A percentile compares a stretch with the other conserved stretches of the same genome.
phyloP scores from a whole-genome alignment of 768 basidiomycete genomes.

The Dioszegia aurantiaca region DNA sequence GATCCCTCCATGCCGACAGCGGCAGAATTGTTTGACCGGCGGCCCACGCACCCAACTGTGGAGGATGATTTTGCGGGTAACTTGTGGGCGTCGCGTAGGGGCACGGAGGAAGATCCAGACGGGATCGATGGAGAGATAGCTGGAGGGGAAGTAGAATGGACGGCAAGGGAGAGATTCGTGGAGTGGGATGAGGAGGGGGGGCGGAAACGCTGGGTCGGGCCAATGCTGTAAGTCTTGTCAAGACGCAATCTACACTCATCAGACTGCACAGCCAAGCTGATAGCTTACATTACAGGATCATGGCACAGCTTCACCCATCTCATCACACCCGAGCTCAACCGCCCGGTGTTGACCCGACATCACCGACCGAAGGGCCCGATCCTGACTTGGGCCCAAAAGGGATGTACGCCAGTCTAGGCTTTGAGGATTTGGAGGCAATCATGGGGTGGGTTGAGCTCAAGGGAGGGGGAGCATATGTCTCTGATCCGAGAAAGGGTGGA shows the following conservation, averaged over 20 bases:
- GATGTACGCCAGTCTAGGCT: slow-evolving; percentile 47
- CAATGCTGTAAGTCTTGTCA: slow-evolving; percentile 44
- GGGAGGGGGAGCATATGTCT: slow-evolving; percentile 34
- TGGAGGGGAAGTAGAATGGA: slow-evolving; percentile 18
- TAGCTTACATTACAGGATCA: slow-evolving; percentile 21
- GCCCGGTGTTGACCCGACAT: slow-evolving; percentile 16
- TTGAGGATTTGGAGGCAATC: slow-evolving; percentile 43
- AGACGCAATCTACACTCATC: no score
- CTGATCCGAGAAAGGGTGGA: slow-evolving; percentile 30
- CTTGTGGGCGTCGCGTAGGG: slow-evolving; percentile 18
- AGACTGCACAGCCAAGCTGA: no score
- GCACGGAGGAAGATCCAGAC: not conserved
- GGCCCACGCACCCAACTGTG: slow-evolving; percentile 17
- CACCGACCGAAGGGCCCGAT: slow-evolving; percentile 32
- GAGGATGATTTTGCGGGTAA: slow-evolving; percentile 33
- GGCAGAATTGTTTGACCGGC: not conserved
- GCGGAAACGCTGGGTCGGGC: slow-evolving; percentile 46
- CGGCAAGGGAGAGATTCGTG: slow-evolving; percentile 24
- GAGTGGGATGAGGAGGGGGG: slow-evolving; percentile 36
- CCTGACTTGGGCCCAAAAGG: slow-evolving; percentile 42
- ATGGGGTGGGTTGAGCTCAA: slow-evolving; percentile 41
- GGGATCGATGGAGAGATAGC: not conserved
- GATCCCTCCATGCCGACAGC: not conserved
- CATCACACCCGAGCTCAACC: slow-evolving; percentile 27
- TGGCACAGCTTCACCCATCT: slow-evolving; percentile 44